phyloP scores from a whole-genome alignment of 768 basidiomycete genomes.

The Mrakia blollopis region DNA sequence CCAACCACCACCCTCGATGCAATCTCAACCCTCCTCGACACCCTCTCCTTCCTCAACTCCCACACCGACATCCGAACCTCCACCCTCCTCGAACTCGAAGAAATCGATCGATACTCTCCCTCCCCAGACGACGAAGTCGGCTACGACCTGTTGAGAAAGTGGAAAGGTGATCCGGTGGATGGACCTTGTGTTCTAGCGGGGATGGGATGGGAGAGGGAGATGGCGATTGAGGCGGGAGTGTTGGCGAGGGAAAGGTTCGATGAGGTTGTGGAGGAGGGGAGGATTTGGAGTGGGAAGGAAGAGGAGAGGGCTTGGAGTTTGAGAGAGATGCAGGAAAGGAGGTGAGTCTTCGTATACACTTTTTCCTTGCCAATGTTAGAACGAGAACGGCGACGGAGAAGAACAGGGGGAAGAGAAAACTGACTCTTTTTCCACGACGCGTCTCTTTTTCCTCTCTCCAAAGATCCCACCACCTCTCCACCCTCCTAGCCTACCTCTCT shows the following conservation, averaged over 20 bases:
- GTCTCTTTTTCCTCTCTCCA: conserved; percentile 36
- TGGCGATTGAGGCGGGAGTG: not conserved
- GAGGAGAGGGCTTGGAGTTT: not conserved
- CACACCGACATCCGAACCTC: conserved; percentile 47
- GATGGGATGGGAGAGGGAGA: conserved; percentile 21
- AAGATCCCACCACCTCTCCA: conserved; percentile 51
- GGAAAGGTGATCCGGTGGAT: conserved; percentile 29
- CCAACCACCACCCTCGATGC: not conserved
- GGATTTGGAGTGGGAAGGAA: not conserved
- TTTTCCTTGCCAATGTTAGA: no score
- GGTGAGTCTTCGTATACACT: not conserved
- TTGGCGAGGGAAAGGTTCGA: conserved; percentile 27
- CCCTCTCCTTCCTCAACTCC: conserved; percentile 56
- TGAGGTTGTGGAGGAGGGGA: not conserved
- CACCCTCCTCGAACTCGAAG: conserved; percentile 45
- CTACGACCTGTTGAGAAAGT: conserved; percentile 39
- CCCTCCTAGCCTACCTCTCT: conserved; percentile 51
- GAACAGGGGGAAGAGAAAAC: not conserved
- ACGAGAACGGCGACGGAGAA: no score
- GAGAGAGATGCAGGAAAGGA: not conserved
- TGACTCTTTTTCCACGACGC: conserved; percentile 27
- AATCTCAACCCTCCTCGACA: conserved; percentile 32
- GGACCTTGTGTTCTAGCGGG: conserved; percentile 34
- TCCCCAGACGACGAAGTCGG: conserved; percentile 46
- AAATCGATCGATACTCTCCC: conserved; percentile 44